Conservation (phyloP, 306 rosid species). For the Begonia peltatifolia region DNA sequence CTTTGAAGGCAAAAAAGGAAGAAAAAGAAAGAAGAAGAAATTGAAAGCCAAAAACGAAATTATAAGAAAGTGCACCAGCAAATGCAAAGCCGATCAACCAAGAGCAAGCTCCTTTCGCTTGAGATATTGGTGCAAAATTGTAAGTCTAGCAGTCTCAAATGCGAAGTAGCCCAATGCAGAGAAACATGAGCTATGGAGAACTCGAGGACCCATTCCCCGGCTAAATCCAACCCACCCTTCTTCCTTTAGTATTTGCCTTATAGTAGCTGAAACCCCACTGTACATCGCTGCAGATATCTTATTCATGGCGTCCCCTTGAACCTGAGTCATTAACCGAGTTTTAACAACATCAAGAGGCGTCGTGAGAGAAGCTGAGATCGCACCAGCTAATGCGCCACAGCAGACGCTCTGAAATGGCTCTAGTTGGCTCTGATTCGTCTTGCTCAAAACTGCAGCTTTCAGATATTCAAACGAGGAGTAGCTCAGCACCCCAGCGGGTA, state of each 20-base stretch:
- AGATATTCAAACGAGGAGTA: slow-evolving; percentile 82
- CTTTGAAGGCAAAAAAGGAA: no score
- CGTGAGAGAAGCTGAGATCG: slow-evolving; percentile 73
- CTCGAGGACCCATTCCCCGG: slow-evolving; percentile 87
- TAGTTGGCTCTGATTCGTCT: slow-evolving; percentile 18
- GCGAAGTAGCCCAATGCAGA: slow-evolving; percentile 90
- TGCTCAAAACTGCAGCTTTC: slow-evolving; percentile 45
- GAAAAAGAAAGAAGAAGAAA: no score
- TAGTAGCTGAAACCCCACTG: slow-evolving; percentile 43
- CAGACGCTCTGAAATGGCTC: slow-evolving; percentile 75
- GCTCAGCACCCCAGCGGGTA: slow-evolving; percentile 84
- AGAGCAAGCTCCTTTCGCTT: slow-evolving; percentile 31
- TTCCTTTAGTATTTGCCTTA: slow-evolving; percentile 50
- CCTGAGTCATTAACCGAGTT: slow-evolving; percentile 90
- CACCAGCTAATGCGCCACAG: slow-evolving; percentile 87
- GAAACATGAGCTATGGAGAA: slow-evolving; percentile 82
- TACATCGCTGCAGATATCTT: slow-evolving; percentile 42
- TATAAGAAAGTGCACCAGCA: background rate
- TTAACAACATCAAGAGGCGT: slow-evolving; percentile 90
- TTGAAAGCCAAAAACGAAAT: no score
- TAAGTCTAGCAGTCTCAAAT: slow-evolving; percentile 81
- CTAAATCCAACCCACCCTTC: slow-evolving; percentile 82
- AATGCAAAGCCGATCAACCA: slow-evolving; percentile 15
- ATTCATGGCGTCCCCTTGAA: slow-evolving; percentile 30
- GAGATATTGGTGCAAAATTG: slow-evolving; percentile 41